Evolutionary conservation across 768 basidiomycete species (phyloP).

Genomic region (Flagelloscypha sp.): DNA sequence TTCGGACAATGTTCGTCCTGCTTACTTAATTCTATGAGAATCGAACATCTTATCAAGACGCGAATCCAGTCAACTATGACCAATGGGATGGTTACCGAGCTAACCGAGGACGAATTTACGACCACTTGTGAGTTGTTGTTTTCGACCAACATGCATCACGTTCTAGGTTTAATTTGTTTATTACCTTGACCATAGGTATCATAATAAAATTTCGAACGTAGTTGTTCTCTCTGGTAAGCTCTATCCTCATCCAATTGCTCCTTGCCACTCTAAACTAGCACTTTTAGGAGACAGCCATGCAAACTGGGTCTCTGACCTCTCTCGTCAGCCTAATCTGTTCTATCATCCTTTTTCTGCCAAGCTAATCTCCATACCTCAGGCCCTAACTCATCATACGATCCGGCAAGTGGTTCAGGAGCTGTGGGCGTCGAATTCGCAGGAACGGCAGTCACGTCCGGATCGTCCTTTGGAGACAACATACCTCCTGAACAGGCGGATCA

Average conservation of each 20-base stretch:
- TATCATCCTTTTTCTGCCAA: slow-evolving; percentile 12
- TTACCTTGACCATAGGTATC: slow-evolving; percentile 41
- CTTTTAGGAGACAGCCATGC: slow-evolving; percentile 59
- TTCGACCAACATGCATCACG: too few relatives aligned
- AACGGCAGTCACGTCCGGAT: slow-evolving; percentile 46
- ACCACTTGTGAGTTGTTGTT: too few relatives aligned
- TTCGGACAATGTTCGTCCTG: too few relatives aligned
- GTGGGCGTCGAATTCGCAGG: slow-evolving; percentile 57
- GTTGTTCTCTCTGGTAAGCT: slow-evolving; percentile 52
- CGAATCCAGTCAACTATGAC: too few relatives aligned
- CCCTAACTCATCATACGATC: slow-evolving; percentile 28
- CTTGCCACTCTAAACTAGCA: too few relatives aligned
- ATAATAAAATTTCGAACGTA: slow-evolving; percentile 44
- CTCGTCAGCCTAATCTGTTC: slow-evolving; percentile 25
- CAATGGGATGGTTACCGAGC: slow-evolving; percentile 56
- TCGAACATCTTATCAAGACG: slow-evolving; percentile 30
- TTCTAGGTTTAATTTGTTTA: too few relatives aligned
- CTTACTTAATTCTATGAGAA: too few relatives aligned
- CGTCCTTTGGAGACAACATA: slow-evolving; percentile 36
- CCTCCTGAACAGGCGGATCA: slow-evolving; percentile 29
- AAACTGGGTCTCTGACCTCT: slow-evolving; percentile 53
- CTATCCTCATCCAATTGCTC: too few relatives aligned
- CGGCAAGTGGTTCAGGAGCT: slow-evolving; percentile 38
- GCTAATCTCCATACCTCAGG: background rate
- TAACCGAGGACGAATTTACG: slow-evolving; percentile 44